These are phyloP conservation scores for Ceratobasidium sp. DNA, from an alignment of 1,284 basidiomycete species.

Conservation along the genomic window DNA sequence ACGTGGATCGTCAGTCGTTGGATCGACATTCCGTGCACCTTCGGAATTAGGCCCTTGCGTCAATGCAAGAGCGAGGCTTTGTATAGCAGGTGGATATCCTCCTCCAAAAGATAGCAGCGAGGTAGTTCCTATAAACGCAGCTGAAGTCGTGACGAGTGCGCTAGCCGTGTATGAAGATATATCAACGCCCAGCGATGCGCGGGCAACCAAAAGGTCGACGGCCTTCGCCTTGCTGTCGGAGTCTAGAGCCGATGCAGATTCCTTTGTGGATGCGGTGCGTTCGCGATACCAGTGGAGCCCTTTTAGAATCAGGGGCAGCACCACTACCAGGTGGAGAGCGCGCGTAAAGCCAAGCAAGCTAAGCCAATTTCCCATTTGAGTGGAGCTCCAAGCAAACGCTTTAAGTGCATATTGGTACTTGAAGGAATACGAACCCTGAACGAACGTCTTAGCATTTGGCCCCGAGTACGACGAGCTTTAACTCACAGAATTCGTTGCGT, in stretches of 20 bases:
- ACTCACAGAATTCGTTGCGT: constrained; percentile 1
- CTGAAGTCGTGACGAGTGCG: constrained; percentile 30
- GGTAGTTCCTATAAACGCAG: constrained; percentile 50
- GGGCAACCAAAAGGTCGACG: constrained; percentile 40
- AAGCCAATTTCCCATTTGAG: constrained; percentile 80
- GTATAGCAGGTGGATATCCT: constrained; percentile 72
- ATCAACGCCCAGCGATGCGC: constrained; percentile 26
- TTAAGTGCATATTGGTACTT: constrained; percentile 77
- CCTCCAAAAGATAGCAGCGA: constrained; percentile 64
- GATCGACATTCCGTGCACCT: not conserved
- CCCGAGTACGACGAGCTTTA: not conserved
- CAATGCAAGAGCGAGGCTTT: constrained; percentile 73
- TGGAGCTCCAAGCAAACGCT: constrained; percentile 75
- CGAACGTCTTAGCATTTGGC: constrained; percentile 23
- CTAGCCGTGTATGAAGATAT: constrained; percentile 36
- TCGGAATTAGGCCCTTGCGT: constrained; percentile 55
- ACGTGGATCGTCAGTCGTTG: constrained; percentile 5
- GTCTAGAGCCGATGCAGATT: not conserved
- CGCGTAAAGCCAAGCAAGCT: constrained; percentile 69
- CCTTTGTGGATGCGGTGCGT: constrained; percentile 1
- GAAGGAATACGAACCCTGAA: constrained; percentile 67
- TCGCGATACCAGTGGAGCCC: constrained; percentile 36
- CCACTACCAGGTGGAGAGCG: constrained; percentile 67
- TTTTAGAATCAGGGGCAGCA: constrained; percentile 65
- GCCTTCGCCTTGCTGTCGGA: constrained; percentile 19